phyloP scores from a whole-genome alignment of 139 green algal species.

The Pseudopediastrum boryanum region DNA sequence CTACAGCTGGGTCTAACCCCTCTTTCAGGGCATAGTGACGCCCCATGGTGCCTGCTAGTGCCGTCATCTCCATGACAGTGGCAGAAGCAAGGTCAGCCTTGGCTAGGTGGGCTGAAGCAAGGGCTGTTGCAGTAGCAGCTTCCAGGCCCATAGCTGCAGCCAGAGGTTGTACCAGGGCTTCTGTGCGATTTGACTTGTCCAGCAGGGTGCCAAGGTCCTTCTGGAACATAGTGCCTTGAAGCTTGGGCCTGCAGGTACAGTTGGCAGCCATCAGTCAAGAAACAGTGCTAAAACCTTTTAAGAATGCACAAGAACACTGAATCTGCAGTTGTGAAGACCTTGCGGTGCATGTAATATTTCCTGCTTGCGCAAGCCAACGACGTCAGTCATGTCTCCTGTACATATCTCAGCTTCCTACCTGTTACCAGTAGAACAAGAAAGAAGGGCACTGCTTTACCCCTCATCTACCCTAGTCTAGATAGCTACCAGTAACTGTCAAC shows the following conservation, averaged over 20 bases:
- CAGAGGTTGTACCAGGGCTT: constrained; percentile 71
- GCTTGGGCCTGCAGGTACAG: constrained; percentile 62
- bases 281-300: no score
- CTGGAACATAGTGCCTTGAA: constrained; percentile 90
- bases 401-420: no score
- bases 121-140: constrained; percentile 32
- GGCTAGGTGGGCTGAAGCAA: constrained; percentile 73
- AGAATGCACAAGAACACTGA: no score
- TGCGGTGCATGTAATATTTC: no score
- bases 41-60: constrained; percentile 95
- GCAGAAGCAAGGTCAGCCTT: constrained; percentile 90
- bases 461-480: no score
- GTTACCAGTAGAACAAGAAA: no score
- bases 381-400: no score
- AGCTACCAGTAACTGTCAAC: no score
- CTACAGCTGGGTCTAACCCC: constrained; percentile 58
- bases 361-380: no score
- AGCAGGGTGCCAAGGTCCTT: constrained; percentile 93
- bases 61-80: constrained; percentile 97
- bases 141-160: constrained; percentile 53
- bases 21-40: constrained; percentile 79
- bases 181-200: constrained; percentile 86
- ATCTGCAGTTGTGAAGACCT: no score
- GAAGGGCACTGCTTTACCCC: no score
- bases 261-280: no score